phyloP scores from a whole-genome alignment of 176 grass and related monocot genomes.

The Pontederia crassipes region DNA sequence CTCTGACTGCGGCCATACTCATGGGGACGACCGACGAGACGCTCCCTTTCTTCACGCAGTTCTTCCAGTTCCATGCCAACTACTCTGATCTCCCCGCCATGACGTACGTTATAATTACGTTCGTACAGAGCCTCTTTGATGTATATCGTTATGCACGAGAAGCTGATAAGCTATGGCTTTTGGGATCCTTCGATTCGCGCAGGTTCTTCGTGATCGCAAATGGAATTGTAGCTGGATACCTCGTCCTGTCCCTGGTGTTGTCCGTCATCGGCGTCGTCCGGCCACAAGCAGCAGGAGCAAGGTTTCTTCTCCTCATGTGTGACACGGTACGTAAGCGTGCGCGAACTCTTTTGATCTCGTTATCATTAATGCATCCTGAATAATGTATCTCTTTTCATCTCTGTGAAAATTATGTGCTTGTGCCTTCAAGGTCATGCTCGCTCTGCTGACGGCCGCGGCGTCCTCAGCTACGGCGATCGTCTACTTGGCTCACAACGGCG shows the following conservation, averaged over 20 bases:
- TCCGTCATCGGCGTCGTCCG: constrained; percentile 34
- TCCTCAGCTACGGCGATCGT: constrained; percentile 54
- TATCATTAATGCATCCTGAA: no score
- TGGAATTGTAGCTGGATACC: constrained; percentile 52
- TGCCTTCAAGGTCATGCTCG: constrained; percentile 37
- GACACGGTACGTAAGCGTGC: constrained; percentile 21
- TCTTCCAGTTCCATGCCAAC: constrained; percentile 69
- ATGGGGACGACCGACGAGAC: constrained; percentile 57
- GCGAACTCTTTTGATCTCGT: no score
- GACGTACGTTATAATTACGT: constrained; percentile 22
- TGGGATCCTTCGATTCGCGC: neutral
- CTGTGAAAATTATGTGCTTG: neutral
- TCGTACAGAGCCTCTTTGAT: no score
- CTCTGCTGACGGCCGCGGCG: constrained; percentile 30
- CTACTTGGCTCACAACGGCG: constrained; percentile 67
- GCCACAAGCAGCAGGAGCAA: constrained; percentile 26
- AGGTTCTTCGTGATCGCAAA: constrained; percentile 71
- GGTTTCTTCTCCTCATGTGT: constrained; percentile 53
- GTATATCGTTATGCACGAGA: no score
- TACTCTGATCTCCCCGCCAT: constrained; percentile 73
- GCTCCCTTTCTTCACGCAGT: constrained; percentile 65
- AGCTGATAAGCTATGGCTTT: no score
- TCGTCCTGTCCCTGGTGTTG: constrained; percentile 71
- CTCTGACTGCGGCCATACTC: constrained; percentile 59
- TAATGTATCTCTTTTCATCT: no score